Evolutionary conservation across 148 eudicot genomes (phyloP), one percentile per base, ranked within the genome.

Genomic region (Agrostemma githago): DNA sequence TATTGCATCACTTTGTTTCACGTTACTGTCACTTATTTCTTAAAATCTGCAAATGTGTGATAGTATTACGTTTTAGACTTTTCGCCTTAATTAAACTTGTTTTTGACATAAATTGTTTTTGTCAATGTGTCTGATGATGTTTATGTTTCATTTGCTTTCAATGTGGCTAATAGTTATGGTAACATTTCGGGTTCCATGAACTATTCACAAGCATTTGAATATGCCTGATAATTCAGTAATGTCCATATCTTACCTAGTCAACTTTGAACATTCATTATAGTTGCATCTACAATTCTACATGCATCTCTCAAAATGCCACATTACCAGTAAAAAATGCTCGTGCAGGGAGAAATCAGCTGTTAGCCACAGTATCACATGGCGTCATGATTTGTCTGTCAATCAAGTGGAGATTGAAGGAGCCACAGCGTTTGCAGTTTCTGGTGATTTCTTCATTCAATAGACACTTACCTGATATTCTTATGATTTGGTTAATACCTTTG

Each of bases 281-380:
- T 9, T 40, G 69, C 16, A 19, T 42, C 19, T 16, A n/a, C n/a
- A n/a, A n/a, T n/a, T n/a, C n/a, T n/a, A 2, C 37, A 69, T 57
- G 48, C 7, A 41, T 59, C 19, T 57, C 37, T 37, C 62, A 16
- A 39, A 72, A 41, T n/a, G 21, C 26, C 20, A 5, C 39, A 62
- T 38, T 79, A 7, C 21, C 19, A 34, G 26, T 46, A 8, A 62
- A 15, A 57, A 8, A 21, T 66, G 39, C 75, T 40, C 17, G 62
- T 83, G 26, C 85, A 94, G 98, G 84, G 98, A 94, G 79, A 82
- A 82, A 73, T 94, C 98, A 74, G 98, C 92, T 82, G 89, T 91
- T 69, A 89, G 98, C 78, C 98, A 94, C 79, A 76, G 89, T 48
- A 85, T 89, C 70, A 88, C 95, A 58, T 87, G 92, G 97, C 84